Evolutionary conservation across 257 asterid species (phyloP).

Genomic region (Gardenia jasminoides): DNA sequence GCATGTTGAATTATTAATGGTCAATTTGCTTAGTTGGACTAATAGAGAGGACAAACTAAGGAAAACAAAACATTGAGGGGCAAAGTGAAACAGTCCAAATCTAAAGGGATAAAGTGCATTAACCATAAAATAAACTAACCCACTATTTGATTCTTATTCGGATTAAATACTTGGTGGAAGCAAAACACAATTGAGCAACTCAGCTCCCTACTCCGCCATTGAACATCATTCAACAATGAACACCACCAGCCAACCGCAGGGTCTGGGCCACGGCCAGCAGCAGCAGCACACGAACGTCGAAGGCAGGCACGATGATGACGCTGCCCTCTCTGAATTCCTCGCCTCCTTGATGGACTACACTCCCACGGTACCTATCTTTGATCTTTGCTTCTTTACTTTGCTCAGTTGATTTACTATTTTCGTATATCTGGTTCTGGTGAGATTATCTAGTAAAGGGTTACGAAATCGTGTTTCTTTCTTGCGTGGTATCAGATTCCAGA

Average conservation of each 20-base stretch:
- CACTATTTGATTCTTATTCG: too few relatives aligned
- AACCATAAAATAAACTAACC: too few relatives aligned
- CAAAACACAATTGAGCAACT: too few relatives aligned
- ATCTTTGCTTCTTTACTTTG: neutral
- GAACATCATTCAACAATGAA: conserved; percentile 38
- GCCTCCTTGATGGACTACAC: conserved; percentile 90
- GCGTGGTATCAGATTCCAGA: conserved; percentile 64
- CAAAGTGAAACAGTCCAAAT: too few relatives aligned
- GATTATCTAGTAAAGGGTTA: too few relatives aligned
- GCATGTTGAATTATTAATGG: too few relatives aligned
- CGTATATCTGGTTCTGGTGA: neutral
- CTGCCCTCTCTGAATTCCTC: conserved; percentile 80
- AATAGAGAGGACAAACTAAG: too few relatives aligned
- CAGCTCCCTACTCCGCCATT: too few relatives aligned
- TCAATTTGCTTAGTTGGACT: too few relatives aligned
- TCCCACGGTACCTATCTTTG: conserved; percentile 58
- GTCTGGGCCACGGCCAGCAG: conserved; percentile 35
- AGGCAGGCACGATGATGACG: conserved; percentile 83
- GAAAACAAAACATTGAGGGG: too few relatives aligned
- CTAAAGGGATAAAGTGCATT: too few relatives aligned
- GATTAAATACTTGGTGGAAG: too few relatives aligned
- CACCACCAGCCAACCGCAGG: conserved; percentile 15
- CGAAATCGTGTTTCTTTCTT: neutral
- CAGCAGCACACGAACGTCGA: conserved; percentile 55
- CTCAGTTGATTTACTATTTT: neutral